Evolutionary conservation across 2,329 filamentous ascomycete genomes (phyloP).

Genomic region (Purpureocillium takamizusanense): DNA sequence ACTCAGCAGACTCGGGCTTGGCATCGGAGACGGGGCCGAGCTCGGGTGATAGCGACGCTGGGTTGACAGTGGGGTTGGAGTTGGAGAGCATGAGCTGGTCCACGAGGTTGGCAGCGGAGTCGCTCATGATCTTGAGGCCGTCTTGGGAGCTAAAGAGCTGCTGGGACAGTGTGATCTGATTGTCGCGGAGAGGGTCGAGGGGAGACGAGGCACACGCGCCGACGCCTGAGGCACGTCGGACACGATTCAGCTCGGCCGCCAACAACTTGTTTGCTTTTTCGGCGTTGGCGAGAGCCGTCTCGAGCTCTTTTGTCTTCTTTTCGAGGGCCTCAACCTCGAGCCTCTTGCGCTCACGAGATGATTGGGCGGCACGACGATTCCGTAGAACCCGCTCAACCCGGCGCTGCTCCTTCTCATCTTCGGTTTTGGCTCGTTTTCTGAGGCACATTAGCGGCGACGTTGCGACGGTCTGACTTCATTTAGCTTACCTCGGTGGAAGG

Average conservation of each 20-base stretch:
- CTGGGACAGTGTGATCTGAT: conserved; percentile 48
- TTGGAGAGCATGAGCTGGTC: conserved; percentile 32
- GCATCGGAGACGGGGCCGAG: conserved; percentile 42
- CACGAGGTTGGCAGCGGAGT: conserved; percentile 24
- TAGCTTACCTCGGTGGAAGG: conserved; percentile 70
- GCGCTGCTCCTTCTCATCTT: conserved; percentile 97
- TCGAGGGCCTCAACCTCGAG: conserved; percentile 81
- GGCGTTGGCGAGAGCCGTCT: conserved; percentile 51
- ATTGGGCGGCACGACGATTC: conserved; percentile 92
- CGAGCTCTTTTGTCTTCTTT: conserved; percentile 61
- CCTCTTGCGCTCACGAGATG: conserved; percentile 88
- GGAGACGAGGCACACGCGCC: conserved; percentile 30
- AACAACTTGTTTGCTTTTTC: conserved; percentile 43
- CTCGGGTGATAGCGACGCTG: conserved; percentile 51
- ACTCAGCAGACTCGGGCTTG: conserved; percentile 9
- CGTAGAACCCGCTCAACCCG: conserved; percentile 94
- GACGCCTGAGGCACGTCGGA: conserved; percentile 34
- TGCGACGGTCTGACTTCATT: not conserved
- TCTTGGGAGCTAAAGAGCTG: conserved; percentile 46
- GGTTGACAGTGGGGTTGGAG: conserved; percentile 46
- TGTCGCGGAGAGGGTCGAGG: conserved; percentile 32
- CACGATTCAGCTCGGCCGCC: conserved; percentile 39
- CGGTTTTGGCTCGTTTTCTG: conserved; percentile 95
- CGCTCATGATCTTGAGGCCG: conserved; percentile 19
- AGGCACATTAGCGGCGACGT: conserved; percentile 13